These are phyloP conservation scores for Calycina herbarum DNA, from an alignment of 2,329 filamentous ascomycete genomes.

Conservation along the genomic window DNA sequence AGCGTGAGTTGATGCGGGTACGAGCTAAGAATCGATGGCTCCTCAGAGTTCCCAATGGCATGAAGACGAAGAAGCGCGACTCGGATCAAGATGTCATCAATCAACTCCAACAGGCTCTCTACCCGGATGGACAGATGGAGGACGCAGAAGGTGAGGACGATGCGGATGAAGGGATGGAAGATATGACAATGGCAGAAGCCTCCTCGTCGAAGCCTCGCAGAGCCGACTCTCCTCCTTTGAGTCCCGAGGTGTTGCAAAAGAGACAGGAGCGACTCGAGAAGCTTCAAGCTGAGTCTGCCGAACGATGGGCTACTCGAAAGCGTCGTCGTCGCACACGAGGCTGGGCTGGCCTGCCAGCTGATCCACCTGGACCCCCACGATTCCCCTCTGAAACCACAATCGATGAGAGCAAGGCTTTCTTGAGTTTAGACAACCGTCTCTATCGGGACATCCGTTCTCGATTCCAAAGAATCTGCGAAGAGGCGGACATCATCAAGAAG, in stretches of 20 bases:
- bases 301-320: slow-evolving; percentile 63
- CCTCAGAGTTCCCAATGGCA: slow-evolving; percentile 61
- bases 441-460: slow-evolving; percentile 66
- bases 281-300: slow-evolving; percentile 59
- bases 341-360: slow-evolving; percentile 67
- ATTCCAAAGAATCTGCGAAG: slow-evolving; percentile 70
- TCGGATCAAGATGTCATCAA: slow-evolving; percentile 38
- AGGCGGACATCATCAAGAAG: slow-evolving; percentile 70
- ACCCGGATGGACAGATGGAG: slow-evolving; percentile 33
- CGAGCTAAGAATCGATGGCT: slow-evolving; percentile 69
- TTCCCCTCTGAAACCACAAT: slow-evolving; percentile 83
- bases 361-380: slow-evolving; percentile 66
- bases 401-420: slow-evolving; percentile 71
- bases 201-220: slow-evolving; percentile 28
- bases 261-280: slow-evolving; percentile 53
- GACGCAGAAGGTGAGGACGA: slow-evolving; percentile 33
- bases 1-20: slow-evolving; percentile 69
- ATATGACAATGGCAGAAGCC: slow-evolving; percentile 23
- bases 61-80: slow-evolving; percentile 45
- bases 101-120: slow-evolving; percentile 38
- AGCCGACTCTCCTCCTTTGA: slow-evolving; percentile 39
- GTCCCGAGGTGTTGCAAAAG: slow-evolving; percentile 51
- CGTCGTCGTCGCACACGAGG: slow-evolving; percentile 66
- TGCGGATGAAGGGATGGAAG: slow-evolving; percentile 8
- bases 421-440: slow-evolving; percentile 61